Evolutionary conservation across 2,329 filamentous ascomycete genomes (phyloP).

Genomic region (Aureobasidium sp.): DNA sequence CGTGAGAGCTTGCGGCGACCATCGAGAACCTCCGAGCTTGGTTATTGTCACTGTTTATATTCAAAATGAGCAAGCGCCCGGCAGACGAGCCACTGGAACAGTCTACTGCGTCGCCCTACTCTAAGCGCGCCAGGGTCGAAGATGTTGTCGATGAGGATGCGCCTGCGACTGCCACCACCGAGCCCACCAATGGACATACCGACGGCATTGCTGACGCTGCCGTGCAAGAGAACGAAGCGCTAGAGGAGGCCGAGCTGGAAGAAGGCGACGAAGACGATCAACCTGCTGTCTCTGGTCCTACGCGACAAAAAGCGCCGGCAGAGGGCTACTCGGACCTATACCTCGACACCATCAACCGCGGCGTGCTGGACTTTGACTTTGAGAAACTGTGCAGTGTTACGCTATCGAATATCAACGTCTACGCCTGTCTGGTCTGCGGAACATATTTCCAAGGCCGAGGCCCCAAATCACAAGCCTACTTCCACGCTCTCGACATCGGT

Average conservation of each 20-base stretch:
- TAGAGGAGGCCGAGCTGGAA: constrained; percentile 29
- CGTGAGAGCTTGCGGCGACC: constrained; percentile 9
- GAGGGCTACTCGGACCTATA: constrained; percentile 94
- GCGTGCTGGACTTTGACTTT: constrained; percentile 94
- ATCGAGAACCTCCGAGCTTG: background rate
- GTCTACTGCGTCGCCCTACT: constrained; percentile 35
- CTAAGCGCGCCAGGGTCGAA: constrained; percentile 40
- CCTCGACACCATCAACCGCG: constrained; percentile 91
- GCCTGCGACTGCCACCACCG: constrained; percentile 17
- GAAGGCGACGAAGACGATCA: constrained; percentile 21
- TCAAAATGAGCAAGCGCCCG: constrained; percentile 36
- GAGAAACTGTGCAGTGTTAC: constrained; percentile 97
- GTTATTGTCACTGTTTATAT: background rate
- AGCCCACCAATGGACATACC: constrained; percentile 16
- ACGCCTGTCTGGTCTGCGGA: constrained; percentile 95
- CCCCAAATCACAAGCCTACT: constrained; percentile 92
- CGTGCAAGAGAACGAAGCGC: constrained; percentile 28
- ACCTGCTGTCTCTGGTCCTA: constrained; percentile 35
- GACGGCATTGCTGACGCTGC: constrained; percentile 28
- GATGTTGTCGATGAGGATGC: constrained; percentile 29
- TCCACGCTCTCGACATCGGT: constrained; percentile 87
- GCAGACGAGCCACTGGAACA: constrained; percentile 39
- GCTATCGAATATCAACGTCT: constrained; percentile 96
- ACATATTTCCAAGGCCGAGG: constrained; percentile 95
- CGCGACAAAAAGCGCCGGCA: constrained; percentile 67